phyloP scores from a whole-genome alignment of 2,329 filamentous ascomycete genomes.

The Fusarium sublunatum region DNA sequence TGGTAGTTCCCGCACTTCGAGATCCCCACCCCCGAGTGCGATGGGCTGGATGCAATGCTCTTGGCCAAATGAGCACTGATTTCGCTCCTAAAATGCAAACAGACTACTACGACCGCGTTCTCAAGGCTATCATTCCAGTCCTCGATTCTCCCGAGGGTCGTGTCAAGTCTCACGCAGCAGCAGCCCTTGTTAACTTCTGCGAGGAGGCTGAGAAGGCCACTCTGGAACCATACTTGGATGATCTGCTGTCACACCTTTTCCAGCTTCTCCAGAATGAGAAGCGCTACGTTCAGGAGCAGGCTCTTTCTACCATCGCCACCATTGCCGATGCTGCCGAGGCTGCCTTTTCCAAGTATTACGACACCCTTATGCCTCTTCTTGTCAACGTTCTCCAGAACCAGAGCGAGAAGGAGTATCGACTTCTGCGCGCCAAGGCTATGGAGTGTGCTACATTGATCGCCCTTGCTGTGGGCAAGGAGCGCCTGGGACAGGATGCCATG shows the following conservation, averaged over 20 bases:
- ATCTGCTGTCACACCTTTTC: slow-evolving; percentile 86
- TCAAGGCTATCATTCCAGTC: slow-evolving; percentile 92
- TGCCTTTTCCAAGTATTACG: slow-evolving; percentile 95
- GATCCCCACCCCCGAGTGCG: slow-evolving; percentile 93
- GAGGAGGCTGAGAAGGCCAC: slow-evolving; percentile 95
- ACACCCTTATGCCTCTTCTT: slow-evolving; percentile 92
- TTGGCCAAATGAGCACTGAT: slow-evolving; percentile 99
- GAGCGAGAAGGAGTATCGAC: slow-evolving; percentile 90
- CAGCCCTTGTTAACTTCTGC: slow-evolving; percentile 98
- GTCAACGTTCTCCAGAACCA: slow-evolving; percentile 90
- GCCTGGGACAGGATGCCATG: slow-evolving; percentile 88
- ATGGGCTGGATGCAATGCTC: slow-evolving; percentile 96
- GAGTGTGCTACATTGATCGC: slow-evolving; percentile 97
- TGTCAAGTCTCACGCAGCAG: slow-evolving; percentile 95
- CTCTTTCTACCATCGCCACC: slow-evolving; percentile 95
- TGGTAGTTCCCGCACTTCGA: slow-evolving; percentile 91
- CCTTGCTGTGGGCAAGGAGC: slow-evolving; percentile 91
- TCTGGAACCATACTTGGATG: slow-evolving; percentile 91
- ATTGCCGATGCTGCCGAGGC: slow-evolving; percentile 98
- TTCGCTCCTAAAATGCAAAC: slow-evolving; percentile 98
- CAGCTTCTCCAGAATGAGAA: slow-evolving; percentile 90
- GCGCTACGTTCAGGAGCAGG: slow-evolving; percentile 97
- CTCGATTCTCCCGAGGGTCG: slow-evolving; percentile 89
- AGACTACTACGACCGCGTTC: slow-evolving; percentile 88
- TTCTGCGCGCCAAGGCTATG: slow-evolving; percentile 97